Evolutionary conservation across 768 basidiomycete genomes (phyloP).

Genomic region (Guyanaporus albipodus): DNA sequence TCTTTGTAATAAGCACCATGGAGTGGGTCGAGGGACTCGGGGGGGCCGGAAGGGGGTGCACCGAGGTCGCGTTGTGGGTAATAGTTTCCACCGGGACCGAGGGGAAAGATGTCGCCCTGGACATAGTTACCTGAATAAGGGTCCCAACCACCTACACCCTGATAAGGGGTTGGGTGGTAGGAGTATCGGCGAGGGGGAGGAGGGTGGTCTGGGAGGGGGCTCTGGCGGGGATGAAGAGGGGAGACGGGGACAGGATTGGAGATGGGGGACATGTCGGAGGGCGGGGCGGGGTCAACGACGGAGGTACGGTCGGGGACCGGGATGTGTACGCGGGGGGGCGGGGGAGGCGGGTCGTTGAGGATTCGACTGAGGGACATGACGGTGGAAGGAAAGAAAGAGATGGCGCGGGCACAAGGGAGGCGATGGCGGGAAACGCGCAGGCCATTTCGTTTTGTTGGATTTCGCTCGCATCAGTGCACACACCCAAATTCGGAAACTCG

Average conservation of each 20-base stretch:
- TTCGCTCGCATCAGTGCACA: slow-evolving; percentile 33
- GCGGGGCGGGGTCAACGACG: slow-evolving; percentile 19
- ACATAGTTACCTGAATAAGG: slow-evolving; percentile 35
- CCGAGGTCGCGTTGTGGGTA: slow-evolving; percentile 30
- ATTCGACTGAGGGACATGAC: slow-evolving; percentile 76
- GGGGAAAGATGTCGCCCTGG: slow-evolving; percentile 36
- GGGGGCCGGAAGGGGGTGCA: slow-evolving; percentile 8
- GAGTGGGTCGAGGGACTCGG: slow-evolving; percentile 20
- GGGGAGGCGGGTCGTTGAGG: slow-evolving; percentile 68
- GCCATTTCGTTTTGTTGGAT: slow-evolving; percentile 34
- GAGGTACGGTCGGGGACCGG: slow-evolving; percentile 4
- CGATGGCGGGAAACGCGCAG: slow-evolving; percentile 33
- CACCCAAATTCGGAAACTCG: slow-evolving; percentile 29
- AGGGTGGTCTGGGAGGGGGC: slow-evolving; percentile 29
- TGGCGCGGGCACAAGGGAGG: slow-evolving; percentile 21
- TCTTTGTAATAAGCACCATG: slow-evolving; percentile 31
- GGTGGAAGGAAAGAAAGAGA: slow-evolving; percentile 7
- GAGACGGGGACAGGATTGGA: slow-evolving; percentile 16
- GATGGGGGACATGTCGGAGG: slow-evolving; percentile 23
- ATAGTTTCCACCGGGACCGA: slow-evolving; percentile 35
- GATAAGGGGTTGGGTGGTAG: slow-evolving; percentile 38
- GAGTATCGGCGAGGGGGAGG: slow-evolving; percentile 31
- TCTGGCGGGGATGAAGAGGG: slow-evolving; percentile 19
- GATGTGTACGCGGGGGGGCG: slow-evolving; percentile 32
- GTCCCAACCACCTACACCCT: slow-evolving; percentile 39